phyloP scores from a whole-genome alignment of 176 grass and related monocot genomes.

The Dendrocalamus sinicus region DNA sequence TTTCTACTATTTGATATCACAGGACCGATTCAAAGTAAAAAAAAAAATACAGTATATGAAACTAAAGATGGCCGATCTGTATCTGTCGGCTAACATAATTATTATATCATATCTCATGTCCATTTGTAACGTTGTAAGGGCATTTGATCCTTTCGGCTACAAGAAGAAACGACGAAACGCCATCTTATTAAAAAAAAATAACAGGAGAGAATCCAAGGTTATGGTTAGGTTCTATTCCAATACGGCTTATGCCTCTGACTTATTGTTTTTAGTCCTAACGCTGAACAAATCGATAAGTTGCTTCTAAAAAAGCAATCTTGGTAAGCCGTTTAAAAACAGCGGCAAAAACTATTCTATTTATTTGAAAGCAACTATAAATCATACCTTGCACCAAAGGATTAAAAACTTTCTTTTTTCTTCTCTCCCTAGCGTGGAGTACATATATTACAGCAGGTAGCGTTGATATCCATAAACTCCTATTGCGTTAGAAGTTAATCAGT shows the following conservation, averaged over 20 bases:
- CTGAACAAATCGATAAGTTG: too few relatives aligned
- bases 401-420: constrained; percentile 2
- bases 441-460: neutral
- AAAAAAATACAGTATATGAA: neutral
- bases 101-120: neutral
- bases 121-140: constrained; percentile 22
- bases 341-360: too few relatives aligned
- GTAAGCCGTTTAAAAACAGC: too few relatives aligned
- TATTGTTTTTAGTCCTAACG: too few relatives aligned
- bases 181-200: constrained; percentile 17
- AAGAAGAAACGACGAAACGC: constrained; percentile 11
- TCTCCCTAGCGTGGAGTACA: neutral
- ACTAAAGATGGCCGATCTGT: neutral
- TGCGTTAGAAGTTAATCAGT: neutral
- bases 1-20: neutral
- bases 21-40: neutral
- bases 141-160: constrained; percentile 13
- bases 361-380: too few relatives aligned
- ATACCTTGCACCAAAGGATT: neutral
- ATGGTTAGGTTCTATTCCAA: too few relatives aligned
- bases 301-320: too few relatives aligned
- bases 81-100: constrained; percentile 1
- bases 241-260: too few relatives aligned
- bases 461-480: neutral
- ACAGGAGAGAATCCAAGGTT: constrained; percentile 36